Conservation (phyloP, 495 filamentous ascomycete genomes). For the Hypoxylon lienhwacheense region DNA sequence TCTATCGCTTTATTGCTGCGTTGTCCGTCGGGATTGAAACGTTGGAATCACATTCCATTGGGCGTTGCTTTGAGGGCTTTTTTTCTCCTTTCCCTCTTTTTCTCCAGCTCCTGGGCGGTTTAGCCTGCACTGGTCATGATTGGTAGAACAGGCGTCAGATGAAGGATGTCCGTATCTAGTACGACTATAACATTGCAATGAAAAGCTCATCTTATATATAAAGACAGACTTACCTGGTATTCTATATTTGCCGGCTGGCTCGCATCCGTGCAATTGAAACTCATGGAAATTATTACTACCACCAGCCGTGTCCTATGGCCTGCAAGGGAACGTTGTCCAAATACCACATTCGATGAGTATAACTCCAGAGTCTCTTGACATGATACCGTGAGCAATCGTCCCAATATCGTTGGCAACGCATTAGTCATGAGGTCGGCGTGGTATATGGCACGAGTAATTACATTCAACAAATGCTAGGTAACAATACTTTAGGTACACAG, state of each 20-base stretch:
- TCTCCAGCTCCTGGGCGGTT: neutral
- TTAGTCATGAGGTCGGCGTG: no score
- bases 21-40: constrained; percentile 12
- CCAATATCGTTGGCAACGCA: no score
- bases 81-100: constrained; percentile 2
- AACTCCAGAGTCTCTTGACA: no score
- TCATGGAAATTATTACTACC: neutral
- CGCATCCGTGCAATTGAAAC: neutral
- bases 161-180: constrained; percentile 17
- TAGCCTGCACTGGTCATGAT: constrained; percentile 15
- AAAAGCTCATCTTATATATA: constrained; percentile 6
- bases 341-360: neutral
- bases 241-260: constrained; percentile 2
- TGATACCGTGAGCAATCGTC: no score
- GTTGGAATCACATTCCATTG: constrained; percentile 24
- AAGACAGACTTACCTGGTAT: neutral
- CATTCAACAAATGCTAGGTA: no score
- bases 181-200: constrained; percentile 17
- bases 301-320: constrained; percentile 9
- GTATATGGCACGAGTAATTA: no score
- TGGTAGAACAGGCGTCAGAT: constrained; percentile 15
- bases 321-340: constrained; percentile 18
- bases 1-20: neutral
- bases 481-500: no score
- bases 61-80: constrained; percentile 11